Evolutionary conservation across 768 basidiomycete species (phyloP).

Genomic region (Rhodotorula sphaerocarpa): DNA sequence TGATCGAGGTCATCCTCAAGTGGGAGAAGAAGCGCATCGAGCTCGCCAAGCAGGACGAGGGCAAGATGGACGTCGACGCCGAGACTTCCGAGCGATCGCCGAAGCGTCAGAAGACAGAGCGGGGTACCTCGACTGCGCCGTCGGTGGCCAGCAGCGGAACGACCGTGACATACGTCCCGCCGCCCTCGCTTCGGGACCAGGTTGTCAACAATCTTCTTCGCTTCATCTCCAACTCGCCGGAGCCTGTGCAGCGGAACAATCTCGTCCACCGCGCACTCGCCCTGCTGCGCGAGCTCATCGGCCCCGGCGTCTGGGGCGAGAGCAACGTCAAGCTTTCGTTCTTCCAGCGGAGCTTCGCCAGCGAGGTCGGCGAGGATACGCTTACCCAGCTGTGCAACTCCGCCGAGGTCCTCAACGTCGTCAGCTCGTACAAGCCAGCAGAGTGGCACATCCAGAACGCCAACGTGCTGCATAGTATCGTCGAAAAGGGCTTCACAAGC

Average conservation of each 20-base stretch:
- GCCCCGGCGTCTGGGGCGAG: slow-evolving; percentile 77
- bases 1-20: slow-evolving; percentile 79
- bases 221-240: slow-evolving; percentile 58
- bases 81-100: slow-evolving; percentile 17
- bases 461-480: slow-evolving; percentile 63
- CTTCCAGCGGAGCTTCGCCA: slow-evolving; percentile 70
- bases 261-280: slow-evolving; percentile 45
- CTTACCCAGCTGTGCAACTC: slow-evolving; percentile 65
- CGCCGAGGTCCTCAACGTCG: slow-evolving; percentile 79
- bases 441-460: slow-evolving; percentile 71
- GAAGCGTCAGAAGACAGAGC: slow-evolving; percentile 42
- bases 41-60: slow-evolving; percentile 31
- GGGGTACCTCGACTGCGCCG: slow-evolving; percentile 43
- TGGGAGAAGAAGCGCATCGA: slow-evolving; percentile 61
- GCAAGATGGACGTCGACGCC: slow-evolving; percentile 50
- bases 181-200: slow-evolving; percentile 71
- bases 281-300: slow-evolving; percentile 65
- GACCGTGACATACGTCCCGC: slow-evolving; percentile 40
- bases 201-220: slow-evolving; percentile 95
- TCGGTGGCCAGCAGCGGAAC: slow-evolving; percentile 38
- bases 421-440: slow-evolving; percentile 72
- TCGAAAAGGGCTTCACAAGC: slow-evolving; percentile 69
- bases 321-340: slow-evolving; percentile 85
- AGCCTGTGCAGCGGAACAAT: slow-evolving; percentile 43
- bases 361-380: slow-evolving; percentile 62